Conservation (phyloP, 2,329 filamentous ascomycete genomes). For the Alternaria rosae region DNA sequence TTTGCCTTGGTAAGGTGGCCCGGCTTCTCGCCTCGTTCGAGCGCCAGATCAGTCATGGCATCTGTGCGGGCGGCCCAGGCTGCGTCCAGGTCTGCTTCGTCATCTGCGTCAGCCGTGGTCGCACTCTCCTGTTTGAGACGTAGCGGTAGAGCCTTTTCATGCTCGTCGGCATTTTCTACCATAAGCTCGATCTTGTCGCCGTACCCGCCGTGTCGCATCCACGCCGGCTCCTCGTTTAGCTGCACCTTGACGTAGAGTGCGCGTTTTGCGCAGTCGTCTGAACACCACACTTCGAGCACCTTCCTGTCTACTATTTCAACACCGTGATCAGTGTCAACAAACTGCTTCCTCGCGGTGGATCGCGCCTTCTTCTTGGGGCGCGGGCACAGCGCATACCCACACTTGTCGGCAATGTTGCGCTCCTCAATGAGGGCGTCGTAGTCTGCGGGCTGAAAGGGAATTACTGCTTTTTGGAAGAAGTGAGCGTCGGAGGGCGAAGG, state of each 20-base stretch:
- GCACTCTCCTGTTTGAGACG: slow-evolving; percentile 33
- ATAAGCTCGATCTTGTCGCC: slow-evolving; percentile 51
- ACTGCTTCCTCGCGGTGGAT: slow-evolving; percentile 62
- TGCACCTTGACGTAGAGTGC: slow-evolving; percentile 90
- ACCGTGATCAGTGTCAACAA: slow-evolving; percentile 66
- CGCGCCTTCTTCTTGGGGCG: slow-evolving; percentile 67
- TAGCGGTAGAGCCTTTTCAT: slow-evolving; percentile 36
- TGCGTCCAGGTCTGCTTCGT: slow-evolving; percentile 40
- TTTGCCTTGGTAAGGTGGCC: slow-evolving; percentile 40
- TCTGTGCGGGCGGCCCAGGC: slow-evolving; percentile 46
- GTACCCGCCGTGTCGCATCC: slow-evolving; percentile 71
- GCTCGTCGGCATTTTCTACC: slow-evolving; percentile 45
- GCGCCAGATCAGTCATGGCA: slow-evolving; percentile 50
- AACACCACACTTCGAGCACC: slow-evolving; percentile 88
- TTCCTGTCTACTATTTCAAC: slow-evolving; percentile 72
- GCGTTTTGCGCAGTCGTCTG: slow-evolving; percentile 75
- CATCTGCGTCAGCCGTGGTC: slow-evolving; percentile 23
- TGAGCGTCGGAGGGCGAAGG: slow-evolving; percentile 67
- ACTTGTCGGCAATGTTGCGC: slow-evolving; percentile 81
- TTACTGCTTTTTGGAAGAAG: slow-evolving; percentile 71
- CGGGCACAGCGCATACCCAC: slow-evolving; percentile 84
- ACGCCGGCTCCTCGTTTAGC: slow-evolving; percentile 82
- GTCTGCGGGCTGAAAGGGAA: slow-evolving; percentile 82
- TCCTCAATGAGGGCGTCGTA: slow-evolving; percentile 90
- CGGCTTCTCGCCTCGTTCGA: slow-evolving; percentile 55